These are phyloP conservation scores for Skeletonema tropicum DNA, from an alignment of 108 stramenopile species.

Conservation along the genomic window DNA sequence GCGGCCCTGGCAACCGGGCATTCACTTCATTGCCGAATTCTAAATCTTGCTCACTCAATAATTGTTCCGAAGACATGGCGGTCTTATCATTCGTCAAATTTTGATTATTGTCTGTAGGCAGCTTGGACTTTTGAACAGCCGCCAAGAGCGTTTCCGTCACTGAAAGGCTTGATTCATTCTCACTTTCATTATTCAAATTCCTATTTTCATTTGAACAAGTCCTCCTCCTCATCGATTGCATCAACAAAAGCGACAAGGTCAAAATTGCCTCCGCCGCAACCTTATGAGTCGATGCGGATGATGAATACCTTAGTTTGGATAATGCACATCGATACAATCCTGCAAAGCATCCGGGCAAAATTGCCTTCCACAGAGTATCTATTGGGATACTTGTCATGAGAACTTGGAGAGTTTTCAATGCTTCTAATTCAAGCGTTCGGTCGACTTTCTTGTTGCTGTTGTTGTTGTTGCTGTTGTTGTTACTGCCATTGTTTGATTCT, in stretches of 20 bases:
- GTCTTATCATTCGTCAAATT: neutral
- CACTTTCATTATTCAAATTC: neutral
- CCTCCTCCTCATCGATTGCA: conserved; percentile 3
- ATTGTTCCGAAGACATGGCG: neutral
- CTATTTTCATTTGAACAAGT: neutral
- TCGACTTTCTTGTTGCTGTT: neutral
- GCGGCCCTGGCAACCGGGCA: conserved; percentile 42
- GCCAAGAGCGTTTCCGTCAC: conserved; percentile 29
- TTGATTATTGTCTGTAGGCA: neutral
- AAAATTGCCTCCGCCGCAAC: conserved; percentile 29
- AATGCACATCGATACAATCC: conserved; percentile 30
- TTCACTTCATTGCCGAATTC: conserved; percentile 47
- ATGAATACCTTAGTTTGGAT: conserved; percentile 25
- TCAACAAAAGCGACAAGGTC: conserved; percentile 23
- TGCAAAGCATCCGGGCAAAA: conserved; percentile 55
- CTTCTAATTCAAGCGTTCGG: conserved; percentile 26
- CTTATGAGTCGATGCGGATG: conserved; percentile 29
- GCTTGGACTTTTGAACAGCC: conserved; percentile 13
- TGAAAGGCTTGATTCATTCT: neutral
- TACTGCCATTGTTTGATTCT: neutral
- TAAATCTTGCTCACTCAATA: neutral
- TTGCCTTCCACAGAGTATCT: conserved; percentile 33
- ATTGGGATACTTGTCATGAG: conserved; percentile 37
- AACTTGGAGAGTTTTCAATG: conserved; percentile 32
- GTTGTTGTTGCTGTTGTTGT: neutral